phyloP scores from a whole-genome alignment of 2,329 filamentous ascomycete species.

The Aspergillus sp. region DNA sequence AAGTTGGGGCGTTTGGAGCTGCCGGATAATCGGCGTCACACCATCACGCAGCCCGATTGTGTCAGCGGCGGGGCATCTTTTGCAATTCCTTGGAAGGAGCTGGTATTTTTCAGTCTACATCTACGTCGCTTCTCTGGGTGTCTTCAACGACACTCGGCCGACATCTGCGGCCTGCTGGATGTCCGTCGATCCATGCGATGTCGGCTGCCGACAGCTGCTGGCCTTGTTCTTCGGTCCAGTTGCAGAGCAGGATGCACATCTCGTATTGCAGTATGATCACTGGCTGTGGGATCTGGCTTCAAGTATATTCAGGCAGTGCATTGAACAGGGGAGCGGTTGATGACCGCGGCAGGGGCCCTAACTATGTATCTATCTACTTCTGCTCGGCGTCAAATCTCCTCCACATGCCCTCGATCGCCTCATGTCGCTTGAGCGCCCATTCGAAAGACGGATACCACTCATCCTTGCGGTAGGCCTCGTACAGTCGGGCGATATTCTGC shows the following conservation, averaged over 20 bases:
- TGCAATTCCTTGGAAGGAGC: neutral
- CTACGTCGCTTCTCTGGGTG: neutral
- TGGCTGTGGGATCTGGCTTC: neutral
- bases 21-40: conserved; percentile 17
- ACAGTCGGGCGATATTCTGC: conserved; percentile 55
- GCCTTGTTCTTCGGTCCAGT: neutral
- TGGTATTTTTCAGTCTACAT: neutral
- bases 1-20: neutral
- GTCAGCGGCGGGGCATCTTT: conserved; percentile 7
- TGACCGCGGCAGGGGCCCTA: neutral
- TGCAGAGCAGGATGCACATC: neutral
- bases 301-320: neutral
- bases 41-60: conserved; percentile 22
- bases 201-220: neutral
- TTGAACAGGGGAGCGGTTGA: neutral
- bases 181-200: neutral
- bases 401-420: conserved; percentile 43
- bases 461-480: conserved; percentile 54
- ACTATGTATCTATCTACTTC: neutral
- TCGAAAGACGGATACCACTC: conserved; percentile 44
- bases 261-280: neutral
- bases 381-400: conserved; percentile 3
- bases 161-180: neutral
- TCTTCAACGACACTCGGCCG: neutral
- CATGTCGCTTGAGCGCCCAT: conserved; percentile 49